A percentile compares a stretch with the other conserved stretches of the same genome.
Conservation (phyloP, 1,284 basidiomycete genomes). For the Malassezia vespertilionis region DNA sequence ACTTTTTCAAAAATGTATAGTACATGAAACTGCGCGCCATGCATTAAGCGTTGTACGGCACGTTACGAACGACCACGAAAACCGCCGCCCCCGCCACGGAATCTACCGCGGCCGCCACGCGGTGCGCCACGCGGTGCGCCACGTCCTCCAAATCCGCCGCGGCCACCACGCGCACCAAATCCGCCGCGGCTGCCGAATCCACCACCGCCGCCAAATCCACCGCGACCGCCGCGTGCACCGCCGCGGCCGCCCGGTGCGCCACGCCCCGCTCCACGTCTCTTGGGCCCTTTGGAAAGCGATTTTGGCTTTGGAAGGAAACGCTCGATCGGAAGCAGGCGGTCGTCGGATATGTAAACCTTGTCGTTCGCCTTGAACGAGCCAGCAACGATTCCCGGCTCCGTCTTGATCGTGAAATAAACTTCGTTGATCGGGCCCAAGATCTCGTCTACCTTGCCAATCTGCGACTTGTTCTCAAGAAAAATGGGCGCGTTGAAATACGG, state of each 20-base stretch:
- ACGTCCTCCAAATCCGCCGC: constrained; percentile 27
- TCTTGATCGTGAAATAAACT: constrained; percentile 96
- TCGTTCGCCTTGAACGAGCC: constrained; percentile 92
- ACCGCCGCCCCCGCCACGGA: neutral
- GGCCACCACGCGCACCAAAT: constrained; percentile 17
- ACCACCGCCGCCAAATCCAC: constrained; percentile 1
- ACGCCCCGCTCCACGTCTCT: constrained; percentile 34
- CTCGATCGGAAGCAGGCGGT: constrained; percentile 92
- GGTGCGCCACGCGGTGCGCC: constrained; percentile 18
- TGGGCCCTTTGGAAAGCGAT: constrained; percentile 32
- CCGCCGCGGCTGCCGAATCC: neutral
- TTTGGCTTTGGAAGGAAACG: constrained; percentile 96
- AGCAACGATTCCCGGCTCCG: constrained; percentile 90
- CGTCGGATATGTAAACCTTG: constrained; percentile 90
- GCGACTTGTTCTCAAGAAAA: constrained; percentile 93
- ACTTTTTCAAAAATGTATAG: too few relatives aligned
- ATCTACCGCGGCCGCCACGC: neutral
- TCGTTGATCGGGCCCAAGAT: constrained; percentile 97
- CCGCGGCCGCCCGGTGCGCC: constrained; percentile 25
- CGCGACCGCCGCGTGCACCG: constrained; percentile 22
- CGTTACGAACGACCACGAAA: constrained; percentile 3
- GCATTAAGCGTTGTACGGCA: too few relatives aligned
- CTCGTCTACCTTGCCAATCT: constrained; percentile 89
- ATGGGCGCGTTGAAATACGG: constrained; percentile 99
- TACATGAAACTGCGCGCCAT: too few relatives aligned